Evolutionary conservation across 768 basidiomycete genomes (phyloP), one percentile per base, ranked within the genome.

Genomic region (Rhizopogon sp.): DNA sequence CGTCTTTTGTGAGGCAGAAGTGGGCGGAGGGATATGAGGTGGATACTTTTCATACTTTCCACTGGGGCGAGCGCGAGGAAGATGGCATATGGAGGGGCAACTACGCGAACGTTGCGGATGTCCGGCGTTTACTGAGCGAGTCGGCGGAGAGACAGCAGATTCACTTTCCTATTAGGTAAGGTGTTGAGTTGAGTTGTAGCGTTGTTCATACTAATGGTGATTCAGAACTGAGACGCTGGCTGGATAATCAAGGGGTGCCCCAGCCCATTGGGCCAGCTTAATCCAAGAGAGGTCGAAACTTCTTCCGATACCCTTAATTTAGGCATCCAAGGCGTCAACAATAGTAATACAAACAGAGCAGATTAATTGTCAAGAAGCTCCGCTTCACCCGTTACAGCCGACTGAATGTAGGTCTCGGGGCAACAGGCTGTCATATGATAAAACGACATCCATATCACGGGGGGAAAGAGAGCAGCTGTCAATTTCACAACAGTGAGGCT

Each of bases 31-130:
- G 77, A 1, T 71, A 65, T 52, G 79, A 79, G 53, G 79, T 80
- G 16, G 79, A 79, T 55, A 75, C 79, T 8, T 79, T 80, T 60
- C 79, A 80, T 56, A 71, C 76, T 0, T 80, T 78, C 55, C 76
- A 78, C 58, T 79, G 79, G 78, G 77, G 74, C 9, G 76, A 77
- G 49, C 67, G 53, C 6, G 66, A 57, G 4, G 62, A 49, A 3
- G 66, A 73, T 29, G 72, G 71, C 2, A 49, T 60, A 29, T 77
- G 77, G 74, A 62, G 54, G 52, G 72, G 64, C 0, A 63, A 72
- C 43, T 66, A 68, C 29, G 55, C 60, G 33, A 69, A 73, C 39
- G 67, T 78, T 28, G 59, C 55, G 39, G 76, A 77, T 10, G 69
- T 78, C 46, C 65, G 74, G 43, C 52, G 45, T 35, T 56, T 79